Evolutionary conservation across 2,329 filamentous ascomycete genomes (phyloP).

Genomic region (Rhynchosporium graminicola): DNA sequence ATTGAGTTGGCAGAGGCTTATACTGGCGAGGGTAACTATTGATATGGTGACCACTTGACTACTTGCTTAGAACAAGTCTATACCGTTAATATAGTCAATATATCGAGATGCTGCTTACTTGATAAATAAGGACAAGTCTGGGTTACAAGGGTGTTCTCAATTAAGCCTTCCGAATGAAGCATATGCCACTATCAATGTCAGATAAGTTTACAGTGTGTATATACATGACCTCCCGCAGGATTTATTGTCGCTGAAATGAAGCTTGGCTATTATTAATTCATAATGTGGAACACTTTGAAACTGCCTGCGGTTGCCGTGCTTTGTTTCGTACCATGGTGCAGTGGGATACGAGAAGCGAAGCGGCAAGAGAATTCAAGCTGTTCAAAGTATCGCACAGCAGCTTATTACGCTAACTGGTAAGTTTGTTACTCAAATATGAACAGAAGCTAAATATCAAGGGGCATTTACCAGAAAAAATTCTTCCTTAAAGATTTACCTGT

Average conservation of each 20-base stretch:
- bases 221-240: neutral
- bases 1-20: no score
- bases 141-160: neutral
- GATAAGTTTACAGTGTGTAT: neutral
- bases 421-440: neutral
- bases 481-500: constrained; percentile 78
- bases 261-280: neutral
- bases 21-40: no score
- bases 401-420: constrained; percentile 19
- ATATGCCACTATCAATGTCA: neutral
- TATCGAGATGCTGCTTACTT: no score
- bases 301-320: neutral
- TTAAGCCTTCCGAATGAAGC: neutral
- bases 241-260: neutral
- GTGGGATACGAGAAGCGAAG: neutral
- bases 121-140: no score
- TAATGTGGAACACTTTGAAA: neutral
- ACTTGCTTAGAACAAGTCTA: no score
- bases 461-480: constrained; percentile 81
- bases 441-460: constrained; percentile 45
- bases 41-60: no score
- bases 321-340: neutral
- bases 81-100: no score
- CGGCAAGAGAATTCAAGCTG: neutral
- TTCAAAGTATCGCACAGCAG: neutral